Base-by-base conservation (phyloP, 495 filamentous ascomycete genomes). In the Hypoxylon fuscum region DNA sequence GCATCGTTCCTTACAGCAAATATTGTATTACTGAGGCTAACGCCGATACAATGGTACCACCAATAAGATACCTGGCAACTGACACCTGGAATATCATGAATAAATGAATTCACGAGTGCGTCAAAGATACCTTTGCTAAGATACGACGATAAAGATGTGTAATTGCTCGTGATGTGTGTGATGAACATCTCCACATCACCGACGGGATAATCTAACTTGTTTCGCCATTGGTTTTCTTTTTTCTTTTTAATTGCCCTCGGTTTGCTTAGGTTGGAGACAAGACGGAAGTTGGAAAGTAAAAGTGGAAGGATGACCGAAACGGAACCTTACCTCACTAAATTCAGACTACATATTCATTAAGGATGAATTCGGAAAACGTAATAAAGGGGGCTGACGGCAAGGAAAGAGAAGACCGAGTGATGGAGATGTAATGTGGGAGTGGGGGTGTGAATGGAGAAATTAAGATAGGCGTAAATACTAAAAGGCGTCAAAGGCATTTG, bases 301-400 rank as follows among this genome's bases (percentile, higher is more conserved):
- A 55, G 29, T 47, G 43, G 45, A 60, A 60, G 38, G 50, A 59
- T 55, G 45, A 37, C 62, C 55, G 55, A 65, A 45, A 48, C 55
- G 62, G 55, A 57, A 40, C 46, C 14, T 29, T 14, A 52, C 5
- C 41, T 57, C 31, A 35, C 59, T 54, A 62, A 62, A 49, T 21
- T 45, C 12, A 34, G 32, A 32, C 18, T 21, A 32, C 35, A 47
- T 41, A n/a, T n/a, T n/a, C n/a, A n/a, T 17, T n/a, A 43, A 55
- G 49, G 51, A 56, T 60, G 52, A 61, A 61, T 52, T 66, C 62
- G 56, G 62, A 66, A 52, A 60, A 56, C 55, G 51, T 56, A 55
- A 66, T 64, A 66, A 66, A 66, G 62, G 62, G 62, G 62, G 62
- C 56, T 60, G 38, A 56, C 22, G 37, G 32, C 22, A 12, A 5